Evolutionary conservation across 768 basidiomycete species (phyloP), one percentile per base, ranked within the genome.

Genomic region (Tylopilus vinaceipallidus): DNA sequence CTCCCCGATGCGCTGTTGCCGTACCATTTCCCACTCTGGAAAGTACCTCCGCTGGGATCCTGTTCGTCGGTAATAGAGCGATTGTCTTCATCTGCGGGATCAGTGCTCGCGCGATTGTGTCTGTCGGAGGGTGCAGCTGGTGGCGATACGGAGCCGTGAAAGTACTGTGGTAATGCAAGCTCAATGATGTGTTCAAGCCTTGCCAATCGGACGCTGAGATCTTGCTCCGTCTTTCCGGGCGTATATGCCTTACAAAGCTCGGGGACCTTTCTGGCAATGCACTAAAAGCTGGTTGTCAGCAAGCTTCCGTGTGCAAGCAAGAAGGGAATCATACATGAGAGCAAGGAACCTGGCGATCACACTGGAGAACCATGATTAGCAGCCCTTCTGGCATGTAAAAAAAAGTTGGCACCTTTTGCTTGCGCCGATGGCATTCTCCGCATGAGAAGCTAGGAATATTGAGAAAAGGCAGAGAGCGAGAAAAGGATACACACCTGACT

Each of bases 231-330:
- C 64, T 91, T 92, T 49, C 90, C 90, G 10, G 90, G 91, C 7
- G 88, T 91, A 62, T 93, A 93, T 0, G 90, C 84, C 64, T 88
- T 88, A 73, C 90, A 93, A 36, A 92, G 72, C 51, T 91, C 88
- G 26, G 90, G 90, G 0, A 93, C 88, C 67, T 91, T 92, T 62
- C 90, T 83, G 43, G 90, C 83, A 54, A 91, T 68, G 56, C 90
- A 93, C 85, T 92, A 57, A 49, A 58, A 29, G 32, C 49, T 51
- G n/a, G n/a, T n/a, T n/a, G n/a, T 60, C 40, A 59, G 37, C 41
- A 42, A 56, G 39, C 20, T 39, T 32, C 27, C 22, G 45, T 35
- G 19, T 48, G 53, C 29, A 26, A 49, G 10, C 19, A 22, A 11
- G 24, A 32, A 45, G 29, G 49, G 48, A 24, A 70, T 78, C 66